Conservation (phyloP, 306 rosid species). For the Rosa multiflora region DNA sequence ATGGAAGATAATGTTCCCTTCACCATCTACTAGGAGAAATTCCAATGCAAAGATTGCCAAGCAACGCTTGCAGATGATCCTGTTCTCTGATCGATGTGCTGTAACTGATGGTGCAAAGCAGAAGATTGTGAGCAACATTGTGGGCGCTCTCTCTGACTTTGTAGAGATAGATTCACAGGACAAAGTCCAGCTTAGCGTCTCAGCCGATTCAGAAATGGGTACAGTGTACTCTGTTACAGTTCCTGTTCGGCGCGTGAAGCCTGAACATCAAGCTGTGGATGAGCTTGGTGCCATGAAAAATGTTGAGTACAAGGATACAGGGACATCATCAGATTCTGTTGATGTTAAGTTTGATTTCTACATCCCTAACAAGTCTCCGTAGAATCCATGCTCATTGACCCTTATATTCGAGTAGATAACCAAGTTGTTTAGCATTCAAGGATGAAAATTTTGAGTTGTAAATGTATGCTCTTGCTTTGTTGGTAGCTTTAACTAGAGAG, state of each 20-base stretch:
- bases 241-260: constrained; percentile 86
- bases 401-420: not conserved
- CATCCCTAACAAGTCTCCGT: constrained; percentile 29
- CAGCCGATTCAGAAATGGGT: constrained; percentile 76
- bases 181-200: constrained; percentile 80
- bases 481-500: not conserved
- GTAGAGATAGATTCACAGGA: constrained; percentile 93
- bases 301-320: constrained; percentile 70
- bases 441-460: not conserved
- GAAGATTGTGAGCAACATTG: constrained; percentile 75
- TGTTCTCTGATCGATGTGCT: constrained; percentile 86
- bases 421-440: not conserved
- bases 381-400: not conserved
- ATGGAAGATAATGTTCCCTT: constrained; percentile 81
- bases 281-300: constrained; percentile 64
- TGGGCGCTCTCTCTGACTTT: constrained; percentile 74
- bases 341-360: constrained; percentile 49
- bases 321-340: constrained; percentile 61
- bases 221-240: constrained; percentile 93
- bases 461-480: not conserved
- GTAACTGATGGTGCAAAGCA: constrained; percentile 85
- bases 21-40: constrained; percentile 52
- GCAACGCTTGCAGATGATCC: constrained; percentile 90
- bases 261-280: constrained; percentile 70
- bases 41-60: constrained; percentile 88